Conservation (phyloP, 2,329 filamentous ascomycete genomes). For the Hypoxylon sp. region DNA sequence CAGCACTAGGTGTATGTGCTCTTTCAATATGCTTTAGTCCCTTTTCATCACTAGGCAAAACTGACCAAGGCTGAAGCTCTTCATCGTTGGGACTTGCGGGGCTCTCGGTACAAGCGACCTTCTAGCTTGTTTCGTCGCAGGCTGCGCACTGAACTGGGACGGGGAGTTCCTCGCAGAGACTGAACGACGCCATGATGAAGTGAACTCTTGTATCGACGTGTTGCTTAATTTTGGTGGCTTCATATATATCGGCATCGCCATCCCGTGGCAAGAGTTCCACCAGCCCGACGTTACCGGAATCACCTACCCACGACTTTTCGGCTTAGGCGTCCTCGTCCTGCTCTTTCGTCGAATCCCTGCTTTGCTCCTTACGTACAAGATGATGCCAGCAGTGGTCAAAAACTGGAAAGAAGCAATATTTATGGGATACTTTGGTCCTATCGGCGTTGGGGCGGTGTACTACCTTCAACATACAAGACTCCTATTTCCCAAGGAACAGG, state of each 20-base stretch:
- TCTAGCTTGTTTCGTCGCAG: conserved; percentile 72
- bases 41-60: not conserved
- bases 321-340: conserved; percentile 67
- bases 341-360: conserved; percentile 71
- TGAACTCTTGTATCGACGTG: conserved; percentile 71
- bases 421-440: conserved; percentile 80
- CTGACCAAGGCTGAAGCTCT: conserved; percentile 59
- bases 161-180: conserved; percentile 71
- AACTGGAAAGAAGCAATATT: conserved; percentile 72
- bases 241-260: conserved; percentile 69
- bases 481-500: conserved; percentile 55
- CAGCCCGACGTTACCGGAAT: conserved; percentile 67
- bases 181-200: conserved; percentile 70
- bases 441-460: conserved; percentile 82
- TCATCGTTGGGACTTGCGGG: conserved; percentile 71
- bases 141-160: conserved; percentile 73
- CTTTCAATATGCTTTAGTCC: not conserved
- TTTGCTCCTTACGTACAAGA: conserved; percentile 67
- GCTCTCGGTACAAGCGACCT: conserved; percentile 72
- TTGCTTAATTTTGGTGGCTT: conserved; percentile 73
- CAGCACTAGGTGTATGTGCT: conserved; percentile 61
- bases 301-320: conserved; percentile 65
- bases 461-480: conserved; percentile 71
- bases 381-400: conserved; percentile 67
- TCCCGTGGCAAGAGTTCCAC: conserved; percentile 70